phyloP scores from a whole-genome alignment of 495 filamentous ascomycete species.

The Aspergillus biplanus region DNA sequence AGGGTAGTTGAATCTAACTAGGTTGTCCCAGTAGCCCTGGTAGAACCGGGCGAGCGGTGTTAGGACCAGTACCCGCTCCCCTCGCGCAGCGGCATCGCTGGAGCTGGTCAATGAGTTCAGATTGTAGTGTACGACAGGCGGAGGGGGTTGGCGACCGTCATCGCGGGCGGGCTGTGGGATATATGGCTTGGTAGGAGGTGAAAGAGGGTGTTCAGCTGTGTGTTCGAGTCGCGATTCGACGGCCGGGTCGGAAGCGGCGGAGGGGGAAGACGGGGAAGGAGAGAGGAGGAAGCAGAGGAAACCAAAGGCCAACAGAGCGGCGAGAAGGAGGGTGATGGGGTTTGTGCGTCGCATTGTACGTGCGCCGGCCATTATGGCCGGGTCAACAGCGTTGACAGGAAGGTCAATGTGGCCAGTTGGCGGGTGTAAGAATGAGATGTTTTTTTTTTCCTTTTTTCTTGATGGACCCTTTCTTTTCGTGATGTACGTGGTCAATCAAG shows the following conservation, averaged over 20 bases:
- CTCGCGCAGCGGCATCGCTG: slow-evolving; percentile 68
- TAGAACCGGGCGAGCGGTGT: slow-evolving; percentile 94
- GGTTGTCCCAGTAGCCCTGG: slow-evolving; percentile 91
- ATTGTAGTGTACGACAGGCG: slow-evolving; percentile 92
- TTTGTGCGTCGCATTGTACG: slow-evolving; percentile 68
- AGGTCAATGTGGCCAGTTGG: neutral
- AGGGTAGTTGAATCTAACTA: slow-evolving; percentile 82
- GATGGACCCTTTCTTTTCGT: neutral
- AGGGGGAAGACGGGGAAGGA: slow-evolving; percentile 42
- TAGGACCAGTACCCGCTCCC: slow-evolving; percentile 87
- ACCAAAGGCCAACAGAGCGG: slow-evolving; percentile 60
- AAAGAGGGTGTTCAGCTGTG: slow-evolving; percentile 73
- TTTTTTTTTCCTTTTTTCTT: neutral
- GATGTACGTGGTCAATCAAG: slow-evolving; percentile 15
- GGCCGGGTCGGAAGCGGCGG: slow-evolving; percentile 27
- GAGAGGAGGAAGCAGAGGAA: slow-evolving; percentile 68
- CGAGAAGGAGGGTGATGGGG: slow-evolving; percentile 67
- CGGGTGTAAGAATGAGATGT: slow-evolving; percentile 1
- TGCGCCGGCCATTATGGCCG: slow-evolving; percentile 53
- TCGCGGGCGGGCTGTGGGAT: slow-evolving; percentile 57
- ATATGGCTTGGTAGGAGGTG: slow-evolving; percentile 84
- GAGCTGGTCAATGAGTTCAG: slow-evolving; percentile 91
- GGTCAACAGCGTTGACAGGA: neutral
- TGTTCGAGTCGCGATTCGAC: slow-evolving; percentile 47
- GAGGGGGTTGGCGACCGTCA: slow-evolving; percentile 61